These are phyloP conservation scores for Cubamyces sp. DNA, from an alignment of 768 basidiomycete species.

Conservation along the genomic window DNA sequence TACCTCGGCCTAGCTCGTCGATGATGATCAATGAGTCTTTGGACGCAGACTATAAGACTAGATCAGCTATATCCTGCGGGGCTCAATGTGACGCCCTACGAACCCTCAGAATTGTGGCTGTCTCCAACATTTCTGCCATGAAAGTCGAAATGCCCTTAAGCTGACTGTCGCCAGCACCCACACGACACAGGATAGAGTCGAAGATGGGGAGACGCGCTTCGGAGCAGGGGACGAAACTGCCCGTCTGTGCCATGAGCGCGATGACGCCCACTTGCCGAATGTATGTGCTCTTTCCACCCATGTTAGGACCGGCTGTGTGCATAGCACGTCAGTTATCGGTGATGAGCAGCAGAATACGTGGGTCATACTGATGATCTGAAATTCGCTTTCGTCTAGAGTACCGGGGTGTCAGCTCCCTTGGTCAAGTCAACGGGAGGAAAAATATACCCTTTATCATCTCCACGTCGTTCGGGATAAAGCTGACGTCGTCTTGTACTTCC, in stretches of 20 bases:
- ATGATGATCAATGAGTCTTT: constrained; percentile 95
- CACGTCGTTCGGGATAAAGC: constrained; percentile 94
- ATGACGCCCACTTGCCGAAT: constrained; percentile 97
- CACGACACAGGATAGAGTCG: constrained; percentile 93
- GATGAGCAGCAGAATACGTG: not conserved
- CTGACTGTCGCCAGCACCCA: constrained; percentile 97
- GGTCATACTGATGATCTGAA: constrained; percentile 87
- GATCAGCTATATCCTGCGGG: not conserved
- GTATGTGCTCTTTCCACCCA: constrained; percentile 98
- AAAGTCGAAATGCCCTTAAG: constrained; percentile 98
- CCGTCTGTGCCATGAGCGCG: constrained; percentile 93
- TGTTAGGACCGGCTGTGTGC: constrained; percentile 86
- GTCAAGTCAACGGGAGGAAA: not conserved
- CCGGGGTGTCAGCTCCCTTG: not conserved
- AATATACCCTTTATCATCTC: constrained; percentile 84
- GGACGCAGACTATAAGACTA: constrained; percentile 73
- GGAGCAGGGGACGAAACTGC: constrained; percentile 93
- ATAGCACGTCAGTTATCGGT: not conserved
- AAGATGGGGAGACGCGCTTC: constrained; percentile 89
- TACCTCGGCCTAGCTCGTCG: constrained; percentile 93
- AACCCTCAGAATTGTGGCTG: constrained; percentile 90
- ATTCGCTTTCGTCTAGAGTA: constrained; percentile 75
- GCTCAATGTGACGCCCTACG: constrained; percentile 26
- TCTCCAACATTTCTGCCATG: constrained; percentile 99
- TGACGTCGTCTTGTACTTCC: constrained; percentile 94